Evolutionary conservation across 768 basidiomycete genomes (phyloP).

Genomic region (Termitomyces sp.): DNA sequence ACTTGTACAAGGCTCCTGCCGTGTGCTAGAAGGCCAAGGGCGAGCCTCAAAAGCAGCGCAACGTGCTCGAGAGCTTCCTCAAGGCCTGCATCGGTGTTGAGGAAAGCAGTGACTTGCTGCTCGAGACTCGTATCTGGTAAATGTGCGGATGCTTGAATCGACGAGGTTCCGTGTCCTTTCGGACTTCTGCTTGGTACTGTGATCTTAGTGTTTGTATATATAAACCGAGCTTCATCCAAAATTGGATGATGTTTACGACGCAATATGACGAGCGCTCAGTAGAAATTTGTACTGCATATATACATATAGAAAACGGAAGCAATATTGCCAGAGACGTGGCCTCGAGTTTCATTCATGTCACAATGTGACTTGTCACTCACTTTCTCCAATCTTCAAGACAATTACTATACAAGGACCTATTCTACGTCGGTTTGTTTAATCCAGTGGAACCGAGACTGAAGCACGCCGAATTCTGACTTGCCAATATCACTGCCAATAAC

Average conservation of each 20-base stretch:
- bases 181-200: not conserved
- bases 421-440: not conserved
- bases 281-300: no score
- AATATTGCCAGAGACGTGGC: no score
- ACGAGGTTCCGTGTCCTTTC: not conserved
- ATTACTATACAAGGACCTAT: not conserved
- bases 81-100: conserved; percentile 93
- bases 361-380: not conserved
- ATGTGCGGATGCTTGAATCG: conserved; percentile 5
- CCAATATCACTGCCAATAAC: not conserved
- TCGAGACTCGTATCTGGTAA: conserved; percentile 88
- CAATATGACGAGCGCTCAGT: no score
- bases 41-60: conserved; percentile 91
- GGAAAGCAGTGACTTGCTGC: conserved; percentile 74
- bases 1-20: conserved; percentile 83
- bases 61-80: conserved; percentile 88
- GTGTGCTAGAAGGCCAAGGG: conserved; percentile 65
- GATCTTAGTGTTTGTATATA: not conserved
- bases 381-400: not conserved
- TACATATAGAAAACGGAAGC: no score
- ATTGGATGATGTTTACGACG: no score
- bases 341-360: not conserved
- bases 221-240: no score
- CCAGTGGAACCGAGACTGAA: not conserved
- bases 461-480: not conserved